Evolutionary conservation across 176 grass and related monocot species (phyloP), one percentile per base, ranked within the genome.

Genomic region (Musa schizocarpa): DNA sequence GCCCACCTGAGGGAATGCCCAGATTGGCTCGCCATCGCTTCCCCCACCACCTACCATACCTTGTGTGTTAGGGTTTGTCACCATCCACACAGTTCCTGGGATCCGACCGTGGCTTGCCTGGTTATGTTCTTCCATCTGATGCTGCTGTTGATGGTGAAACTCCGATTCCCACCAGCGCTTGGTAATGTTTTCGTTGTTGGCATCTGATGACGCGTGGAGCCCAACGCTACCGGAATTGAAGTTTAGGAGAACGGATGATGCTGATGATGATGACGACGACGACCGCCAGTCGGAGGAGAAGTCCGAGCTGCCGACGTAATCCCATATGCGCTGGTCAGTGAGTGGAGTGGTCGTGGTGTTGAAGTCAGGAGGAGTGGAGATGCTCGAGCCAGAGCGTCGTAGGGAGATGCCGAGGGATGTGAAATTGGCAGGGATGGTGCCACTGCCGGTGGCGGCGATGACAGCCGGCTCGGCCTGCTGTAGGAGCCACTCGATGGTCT

Each of bases 401-500:
- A 93, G 88, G 48, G 94, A 97, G 87, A 97, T 97, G 74, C 93
- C 93, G 59, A 97, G 80, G 10, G 94, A 93, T 14, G 94, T 97
- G 86, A 97, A 93, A 77, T 97, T 97, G 57, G 94, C 94, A 10
- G 94, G 94, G 72, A 97, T 97, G 75, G 94, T 97, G 17, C 94
- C 94, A 0, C 90, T 97, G 26, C 94, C 94, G 3, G 94, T 97
- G 69, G 94, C 94, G 20, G 90, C 94, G 71, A 97, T 97, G 80
- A 97, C 94, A 5, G 94, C 90, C 1, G 94, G 94, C 72, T 93
- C 94, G 13, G 94, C 94, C 80, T 97, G 94, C 85, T 97, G 94
- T 50, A 98, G 86, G 62, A 98, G 82, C 94, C 94, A 98, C 86
- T 98, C 94, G 78, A 98, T 98, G 66, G 94, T 98, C 84, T 98